Percentiles rank a stretch among this genome's conserved stretches.
phyloP scores from a whole-genome alignment of 306 rosid genomes.

The Fagus crenata region DNA sequence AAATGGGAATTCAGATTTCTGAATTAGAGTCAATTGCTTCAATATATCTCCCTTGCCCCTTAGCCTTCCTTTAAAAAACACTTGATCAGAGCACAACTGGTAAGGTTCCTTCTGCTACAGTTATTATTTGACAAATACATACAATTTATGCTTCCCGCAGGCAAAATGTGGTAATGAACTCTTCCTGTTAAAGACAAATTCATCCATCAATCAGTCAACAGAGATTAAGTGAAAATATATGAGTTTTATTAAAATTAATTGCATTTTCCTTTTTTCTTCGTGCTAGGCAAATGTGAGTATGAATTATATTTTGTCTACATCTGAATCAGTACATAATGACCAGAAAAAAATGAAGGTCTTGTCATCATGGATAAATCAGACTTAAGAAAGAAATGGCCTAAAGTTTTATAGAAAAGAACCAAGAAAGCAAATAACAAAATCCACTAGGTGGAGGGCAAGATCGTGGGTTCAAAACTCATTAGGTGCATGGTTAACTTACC shows the following conservation, averaged over 20 bases:
- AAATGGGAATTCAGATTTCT: background rate
- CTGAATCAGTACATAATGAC: background rate
- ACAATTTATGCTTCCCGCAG: background rate
- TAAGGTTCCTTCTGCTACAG: slow-evolving; percentile 8
- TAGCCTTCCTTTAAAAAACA: background rate
- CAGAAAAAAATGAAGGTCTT: background rate
- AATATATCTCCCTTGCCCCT: background rate
- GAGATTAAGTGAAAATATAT: no score
- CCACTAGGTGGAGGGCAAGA: no score
- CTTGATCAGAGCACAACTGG: slow-evolving; percentile 4
- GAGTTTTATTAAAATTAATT: no score
- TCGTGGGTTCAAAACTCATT: no score
- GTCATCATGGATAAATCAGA: background rate
- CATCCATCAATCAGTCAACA: background rate
- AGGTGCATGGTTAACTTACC: no score
- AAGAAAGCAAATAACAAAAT: background rate
- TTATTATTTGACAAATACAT: background rate
- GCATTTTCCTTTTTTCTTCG: no score
- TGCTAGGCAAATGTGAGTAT: no score
- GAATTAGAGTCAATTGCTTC: background rate
- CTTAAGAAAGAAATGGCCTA: background rate
- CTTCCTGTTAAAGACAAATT: slow-evolving; percentile 29
- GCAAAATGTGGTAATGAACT: slow-evolving; percentile 12
- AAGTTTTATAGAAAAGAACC: background rate
- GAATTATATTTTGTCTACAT: background rate